Percentiles rank a stretch among this genome's conserved stretches.
Conservation (phyloP, 139 green algal genomes). For the Ettlia oleoabundans region DNA sequence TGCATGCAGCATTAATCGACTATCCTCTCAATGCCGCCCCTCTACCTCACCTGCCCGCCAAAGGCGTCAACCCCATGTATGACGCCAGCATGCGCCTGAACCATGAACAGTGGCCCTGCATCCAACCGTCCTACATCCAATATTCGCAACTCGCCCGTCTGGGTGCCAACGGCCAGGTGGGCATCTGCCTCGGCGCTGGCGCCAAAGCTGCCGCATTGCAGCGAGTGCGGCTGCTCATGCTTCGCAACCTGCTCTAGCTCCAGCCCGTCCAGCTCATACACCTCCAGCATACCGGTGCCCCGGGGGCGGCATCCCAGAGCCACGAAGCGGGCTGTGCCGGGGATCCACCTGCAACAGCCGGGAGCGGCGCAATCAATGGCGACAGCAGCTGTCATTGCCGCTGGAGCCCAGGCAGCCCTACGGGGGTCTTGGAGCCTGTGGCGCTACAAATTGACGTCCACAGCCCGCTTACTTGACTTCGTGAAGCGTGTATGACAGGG, state of each 20-base stretch:
- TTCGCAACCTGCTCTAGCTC: slow-evolving; percentile 68
- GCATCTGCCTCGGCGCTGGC: slow-evolving; percentile 57
- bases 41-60: slow-evolving; percentile 65
- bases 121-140: slow-evolving; percentile 78
- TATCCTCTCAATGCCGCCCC: too few species aligned
- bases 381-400: too few species aligned
- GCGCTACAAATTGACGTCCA: too few species aligned
- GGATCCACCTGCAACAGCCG: slow-evolving; percentile 78
- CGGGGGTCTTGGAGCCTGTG: too few species aligned
- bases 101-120: slow-evolving; percentile 55
- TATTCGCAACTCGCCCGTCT: slow-evolving; percentile 73
- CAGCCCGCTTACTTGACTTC: slow-evolving; percentile 72
- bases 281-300: slow-evolving; percentile 79
- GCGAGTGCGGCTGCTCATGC: slow-evolving; percentile 57
- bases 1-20: too few species aligned
- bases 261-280: slow-evolving; percentile 57
- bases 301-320: slow-evolving; percentile 72
- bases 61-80: slow-evolving; percentile 86
- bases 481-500: slow-evolving; percentile 80
- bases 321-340: slow-evolving; percentile 80
- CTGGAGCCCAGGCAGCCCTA: too few species aligned
- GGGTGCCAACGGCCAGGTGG: slow-evolving; percentile 83
- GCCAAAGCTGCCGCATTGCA: slow-evolving; percentile 87
- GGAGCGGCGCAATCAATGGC: not conserved
- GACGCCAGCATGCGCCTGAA: slow-evolving; percentile 79